Base-by-base conservation (phyloP, 257 asterid genomes). In the Euphrasia confusa region DNA sequence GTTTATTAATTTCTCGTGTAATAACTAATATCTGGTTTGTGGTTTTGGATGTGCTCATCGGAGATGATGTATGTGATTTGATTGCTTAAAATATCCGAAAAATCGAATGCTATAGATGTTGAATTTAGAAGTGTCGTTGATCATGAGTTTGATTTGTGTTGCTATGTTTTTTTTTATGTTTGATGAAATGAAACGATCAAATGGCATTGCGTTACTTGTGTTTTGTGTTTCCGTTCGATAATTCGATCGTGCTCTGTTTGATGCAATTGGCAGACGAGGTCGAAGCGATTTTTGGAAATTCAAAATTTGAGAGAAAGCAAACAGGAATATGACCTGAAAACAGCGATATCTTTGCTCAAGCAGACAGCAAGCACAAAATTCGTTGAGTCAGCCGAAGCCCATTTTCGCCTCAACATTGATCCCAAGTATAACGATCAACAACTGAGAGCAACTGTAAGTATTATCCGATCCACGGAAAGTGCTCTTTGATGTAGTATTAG, bases 361-460 rank as follows among this genome's bases (percentile, higher is more conserved):
- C 72, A 79, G 80, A 76, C 89, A 54, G 84, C 97, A 26, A 83
- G 72, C 75, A 71, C 88, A 47, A 92, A 86, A 76, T 92, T 92
- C 63, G 83, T 81, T 4, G 97, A 89, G 81, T 66, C 97, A 21
- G 91, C 88, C 61, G 99, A 92, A 84, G 95, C 94, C 61, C 97
- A 92, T 86, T 92, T 92, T 74, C 97, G 97, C 60, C 92, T 92
- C 71, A 92, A 92, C 24, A 21, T 92, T 64, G 99, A 92, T 74
- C 99, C 97, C 7, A 92, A 92, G 74, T 92, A 92, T 65, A 89
- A 92, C 40, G 99, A 92, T 72, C 99, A 92, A 66, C 97, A 92
- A 70, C 89, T 92, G 64, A 85, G 99, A 76, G 97, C 99, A 68
- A 92, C 97, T 39, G 99, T 89, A 74, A 72, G 94, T 68, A 35